Percentiles rank a stretch among this genome's conserved stretches.
phyloP scores from a whole-genome alignment of 1,139 yeast species.

The Yamadazyma membranifaciens region DNA sequence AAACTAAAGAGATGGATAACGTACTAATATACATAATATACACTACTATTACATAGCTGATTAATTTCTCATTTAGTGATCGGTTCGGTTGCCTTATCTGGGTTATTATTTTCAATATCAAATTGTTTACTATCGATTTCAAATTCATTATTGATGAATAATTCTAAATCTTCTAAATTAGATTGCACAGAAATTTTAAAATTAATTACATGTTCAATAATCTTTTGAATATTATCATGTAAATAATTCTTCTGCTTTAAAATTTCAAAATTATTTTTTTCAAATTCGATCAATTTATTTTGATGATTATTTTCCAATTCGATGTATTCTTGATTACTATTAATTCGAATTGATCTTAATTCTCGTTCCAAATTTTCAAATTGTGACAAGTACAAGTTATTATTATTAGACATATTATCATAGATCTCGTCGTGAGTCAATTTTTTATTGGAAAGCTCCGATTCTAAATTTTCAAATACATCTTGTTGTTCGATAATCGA shows the following conservation, averaged over 20 bases:
- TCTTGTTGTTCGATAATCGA: constrained; percentile 57
- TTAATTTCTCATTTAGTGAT: no score
- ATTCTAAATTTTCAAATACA: constrained; percentile 57
- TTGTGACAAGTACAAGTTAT: constrained; percentile 57
- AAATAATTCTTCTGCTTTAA: constrained; percentile 48
- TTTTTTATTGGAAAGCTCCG: constrained; percentile 52
- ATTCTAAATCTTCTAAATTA: constrained; percentile 46
- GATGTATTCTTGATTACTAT: constrained; percentile 53
- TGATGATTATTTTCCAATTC: constrained; percentile 58
- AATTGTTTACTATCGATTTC: constrained; percentile 1
- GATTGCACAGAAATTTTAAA: constrained; percentile 67
- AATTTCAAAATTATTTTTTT: constrained; percentile 49
- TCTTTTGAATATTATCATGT: constrained; percentile 52
- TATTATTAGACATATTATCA: constrained; percentile 55
- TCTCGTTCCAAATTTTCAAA: constrained; percentile 67
- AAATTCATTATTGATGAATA: constrained; percentile 11
- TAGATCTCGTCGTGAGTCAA: constrained; percentile 57
- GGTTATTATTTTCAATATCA: no score
- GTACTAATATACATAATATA: constrained; percentile 1
- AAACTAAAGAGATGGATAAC: no score
- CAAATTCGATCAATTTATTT: constrained; percentile 54
- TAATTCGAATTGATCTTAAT: constrained; percentile 50
- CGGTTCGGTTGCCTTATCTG: no score
- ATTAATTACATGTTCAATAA: constrained; percentile 57
- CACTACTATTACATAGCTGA: neutral